Base-by-base conservation (phyloP, 148 eudicot genomes). In the Persicaria maculosa region DNA sequence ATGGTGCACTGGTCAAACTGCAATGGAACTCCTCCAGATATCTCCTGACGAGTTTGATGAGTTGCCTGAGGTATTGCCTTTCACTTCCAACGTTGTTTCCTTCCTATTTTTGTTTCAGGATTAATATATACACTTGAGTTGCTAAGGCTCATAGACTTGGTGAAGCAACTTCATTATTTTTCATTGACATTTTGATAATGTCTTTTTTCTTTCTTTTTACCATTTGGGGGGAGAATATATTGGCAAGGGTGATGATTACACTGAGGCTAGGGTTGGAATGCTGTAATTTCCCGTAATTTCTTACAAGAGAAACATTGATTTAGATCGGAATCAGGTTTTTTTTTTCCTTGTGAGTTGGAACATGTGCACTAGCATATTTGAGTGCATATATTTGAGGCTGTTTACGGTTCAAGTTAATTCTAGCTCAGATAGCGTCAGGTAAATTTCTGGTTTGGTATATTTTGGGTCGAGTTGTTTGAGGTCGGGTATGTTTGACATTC, bases 1-100 rank as follows among this genome's bases (percentile, higher is more conserved):
- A 72, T 92, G 97, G 96, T 95, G 98, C 74, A 80, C 88, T 7
- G 93, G 97, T 75, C 92, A 90, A 76, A 87, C 93, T 79, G 98
- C 97, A 59, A 83, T 83, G 47, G 98, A 95, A 74, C 72, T 95
- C 82, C 83, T 95, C 50, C 98, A 95, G 78, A 95, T 95, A 83
- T 87, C 96, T 77, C 93, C 98, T 11, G 92, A 90, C 64, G 98
- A 95, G 48, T 95, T 95, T 73, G 77, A 73, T 76, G 84, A 78
- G 44, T 83, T 95, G 69, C 91, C 92, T n/a, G 98, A 95, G 98
- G 98, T 95, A 86, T 74, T 47, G 25, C 75, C 48, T 67, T n/a
- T 10, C 44, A 10, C 57, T n/a, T 11, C 15, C 9, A 46, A 53
- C 59, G 45, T 44, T 59, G 5, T 55, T 58, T 59, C 67, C 14